Conservation (phyloP, 2,329 filamentous ascomycete species). For the Colletotrichum tabaci region DNA sequence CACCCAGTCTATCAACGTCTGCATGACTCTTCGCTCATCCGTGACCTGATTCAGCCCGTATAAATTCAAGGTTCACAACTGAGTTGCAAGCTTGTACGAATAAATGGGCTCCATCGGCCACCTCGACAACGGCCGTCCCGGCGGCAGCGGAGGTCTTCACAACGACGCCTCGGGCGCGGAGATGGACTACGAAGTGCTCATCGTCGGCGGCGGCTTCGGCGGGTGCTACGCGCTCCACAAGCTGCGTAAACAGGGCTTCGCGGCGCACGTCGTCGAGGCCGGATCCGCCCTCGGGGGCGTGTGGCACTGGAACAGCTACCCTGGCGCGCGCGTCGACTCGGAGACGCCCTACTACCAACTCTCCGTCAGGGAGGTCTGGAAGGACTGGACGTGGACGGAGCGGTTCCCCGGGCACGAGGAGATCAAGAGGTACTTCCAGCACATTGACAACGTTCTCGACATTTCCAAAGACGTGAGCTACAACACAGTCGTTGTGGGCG, state of each 20-base stretch:
- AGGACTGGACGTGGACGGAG: conserved; percentile 61
- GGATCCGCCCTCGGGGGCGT: conserved; percentile 57
- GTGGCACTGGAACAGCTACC: conserved; percentile 62
- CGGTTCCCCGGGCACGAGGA: conserved; percentile 57
- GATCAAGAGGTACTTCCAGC: conserved; percentile 61
- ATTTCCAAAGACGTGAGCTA: conserved; percentile 62
- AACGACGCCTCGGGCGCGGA: background rate
- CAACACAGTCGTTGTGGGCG: conserved; percentile 57
- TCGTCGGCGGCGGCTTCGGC: conserved; percentile 48
- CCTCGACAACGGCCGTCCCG: background rate
- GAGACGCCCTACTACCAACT: conserved; percentile 54
- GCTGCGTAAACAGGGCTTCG: conserved; percentile 54
- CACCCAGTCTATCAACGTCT: background rate
- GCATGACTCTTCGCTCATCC: conserved; percentile 2
- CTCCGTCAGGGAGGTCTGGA: conserved; percentile 55
- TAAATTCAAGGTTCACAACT: conserved; percentile 4
- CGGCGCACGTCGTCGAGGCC: conserved; percentile 55
- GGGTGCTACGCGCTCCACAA: conserved; percentile 51
- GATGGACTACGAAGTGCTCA: conserved; percentile 44
- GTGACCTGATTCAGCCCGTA: background rate
- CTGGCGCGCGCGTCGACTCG: conserved; percentile 59
- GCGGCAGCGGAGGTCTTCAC: background rate
- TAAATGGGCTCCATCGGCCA: conserved; percentile 25
- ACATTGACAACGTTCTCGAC: conserved; percentile 60
- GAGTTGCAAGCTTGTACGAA: conserved; percentile 3